Conservation (phyloP, 208 protist genomes). For the Kentomonas sorsogonicus region DNA sequence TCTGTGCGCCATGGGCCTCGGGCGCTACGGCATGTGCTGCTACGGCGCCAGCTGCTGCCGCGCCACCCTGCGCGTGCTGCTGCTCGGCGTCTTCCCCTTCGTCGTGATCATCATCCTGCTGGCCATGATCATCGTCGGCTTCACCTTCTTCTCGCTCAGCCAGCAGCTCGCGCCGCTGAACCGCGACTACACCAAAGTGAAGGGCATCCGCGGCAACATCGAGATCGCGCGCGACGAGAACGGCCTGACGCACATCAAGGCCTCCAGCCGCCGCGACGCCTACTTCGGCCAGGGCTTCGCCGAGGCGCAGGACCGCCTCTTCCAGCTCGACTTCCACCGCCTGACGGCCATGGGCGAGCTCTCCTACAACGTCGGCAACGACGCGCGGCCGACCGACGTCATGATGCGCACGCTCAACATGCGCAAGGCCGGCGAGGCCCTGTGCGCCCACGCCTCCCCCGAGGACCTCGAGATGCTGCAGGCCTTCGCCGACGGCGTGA, state of each 20-base stretch:
- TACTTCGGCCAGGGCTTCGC: conserved; percentile 63
- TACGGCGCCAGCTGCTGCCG: conserved; percentile 19
- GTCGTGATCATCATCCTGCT: conserved; percentile 38
- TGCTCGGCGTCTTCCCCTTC: conserved; percentile 42
- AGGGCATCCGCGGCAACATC: conserved; percentile 30
- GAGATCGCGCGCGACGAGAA: conserved; percentile 39
- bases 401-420: conserved; percentile 45
- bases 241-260: conserved; percentile 42
- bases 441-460: conserved; percentile 25
- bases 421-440: conserved; percentile 22
- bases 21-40: conserved; percentile 48
- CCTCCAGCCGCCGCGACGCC: conserved; percentile 43
- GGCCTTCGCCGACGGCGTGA: conserved; percentile 50
- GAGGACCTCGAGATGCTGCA: conserved; percentile 21
- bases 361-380: conserved; percentile 23
- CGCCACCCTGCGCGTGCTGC: conserved; percentile 20
- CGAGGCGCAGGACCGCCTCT: conserved; percentile 56
- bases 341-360: conserved; percentile 30
- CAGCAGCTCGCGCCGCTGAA: conserved; percentile 33
- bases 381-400: conserved; percentile 25
- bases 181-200: conserved; percentile 42
- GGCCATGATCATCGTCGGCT: conserved; percentile 31
- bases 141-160: conserved; percentile 44
- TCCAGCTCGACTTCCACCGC: conserved; percentile 60
- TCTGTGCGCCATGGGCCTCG: conserved; percentile 29